Base-by-base conservation (phyloP, 371 early-diverging fungal species). In the Nematocida ironsii region DNA sequence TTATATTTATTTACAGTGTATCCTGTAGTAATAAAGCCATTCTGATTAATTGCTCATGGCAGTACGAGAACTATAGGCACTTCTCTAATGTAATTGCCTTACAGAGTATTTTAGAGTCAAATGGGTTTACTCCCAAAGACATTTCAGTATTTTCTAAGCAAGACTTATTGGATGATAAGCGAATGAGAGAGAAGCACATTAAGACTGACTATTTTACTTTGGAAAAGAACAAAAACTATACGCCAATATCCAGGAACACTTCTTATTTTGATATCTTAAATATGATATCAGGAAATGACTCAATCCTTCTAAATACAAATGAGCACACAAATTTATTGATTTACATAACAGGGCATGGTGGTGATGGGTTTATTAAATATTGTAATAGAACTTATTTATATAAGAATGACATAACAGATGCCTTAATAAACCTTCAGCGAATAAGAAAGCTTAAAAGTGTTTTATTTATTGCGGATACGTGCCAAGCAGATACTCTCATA, bases 281-380 rank as follows among this genome's bases (percentile, higher is more conserved):
- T 76, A 74, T 83, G 57, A n/a, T 86, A 20, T 25, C 47, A 9
- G 82, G 84, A 4, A 71, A 83, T n/a, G 64, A 83, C 62, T 11
- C 44, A 13, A 66, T 83, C 42, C 69, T 86, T 23, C 57, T 64
- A 45, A 68, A 66, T 25, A 62, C 82, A 5, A 72, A 84, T 58
- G 62, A 74, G 23, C 39, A 50, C 20, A 76, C 86, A 16, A 87
- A 86, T 72, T 47, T 86, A 16, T 56, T 86, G 20, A 81, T 87
- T 23, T 87, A 87, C 66, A 70, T 87, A 47, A 72, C 82, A 47
- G 87, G 87, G 33, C 87, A 87, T 76, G 87, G 85, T 23, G 82
- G 80, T n/a, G 84, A 85, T 27, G 70, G 73, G 2, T 85, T 84
- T 64, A 76, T 87, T n/a, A 86, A 86, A 71, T 69, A 86, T 52